Evolutionary conservation across 2,329 filamentous ascomycete species (phyloP).

Genomic region (Ceratocystis smalleyi): DNA sequence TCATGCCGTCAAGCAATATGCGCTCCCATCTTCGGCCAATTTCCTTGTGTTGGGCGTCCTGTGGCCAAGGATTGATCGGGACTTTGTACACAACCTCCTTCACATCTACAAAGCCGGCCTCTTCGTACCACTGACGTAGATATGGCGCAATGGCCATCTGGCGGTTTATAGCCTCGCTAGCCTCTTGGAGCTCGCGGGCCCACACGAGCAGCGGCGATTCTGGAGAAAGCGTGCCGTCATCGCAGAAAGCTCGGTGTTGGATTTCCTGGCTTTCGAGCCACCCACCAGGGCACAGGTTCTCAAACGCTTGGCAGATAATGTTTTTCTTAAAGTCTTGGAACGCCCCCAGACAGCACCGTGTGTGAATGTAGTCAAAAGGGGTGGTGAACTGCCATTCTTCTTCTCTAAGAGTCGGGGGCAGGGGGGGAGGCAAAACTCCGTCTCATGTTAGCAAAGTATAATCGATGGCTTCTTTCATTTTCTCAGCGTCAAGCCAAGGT

Average conservation of each 20-base stretch:
- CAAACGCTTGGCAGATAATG: constrained; percentile 37
- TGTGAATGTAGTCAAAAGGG: constrained; percentile 40
- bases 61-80: constrained; percentile 40
- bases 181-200: constrained; percentile 27
- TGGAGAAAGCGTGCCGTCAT: constrained; percentile 31
- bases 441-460: neutral
- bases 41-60: constrained; percentile 29
- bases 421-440: too few relatives aligned
- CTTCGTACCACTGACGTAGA: constrained; percentile 27
- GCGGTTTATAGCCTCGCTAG: constrained; percentile 26
- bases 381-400: constrained; percentile 39
- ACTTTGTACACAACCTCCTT: constrained; percentile 37
- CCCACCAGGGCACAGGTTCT: constrained; percentile 35
- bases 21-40: constrained; percentile 32
- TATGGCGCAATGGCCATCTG: constrained; percentile 25
- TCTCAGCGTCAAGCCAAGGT: too few relatives aligned
- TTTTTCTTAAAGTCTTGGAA: constrained; percentile 34
- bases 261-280: constrained; percentile 41
- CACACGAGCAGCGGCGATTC: constrained; percentile 28
- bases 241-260: constrained; percentile 26
- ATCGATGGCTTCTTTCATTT: too few relatives aligned
- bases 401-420: constrained; percentile 22
- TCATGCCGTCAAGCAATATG: constrained; percentile 30
- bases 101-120: constrained; percentile 41
- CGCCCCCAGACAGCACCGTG: constrained; percentile 34